Percentiles rank a stretch among this genome's conserved stretches.
Conservation (phyloP, 139 green algal genomes). For the Limnomonas spitsbergensis region DNA sequence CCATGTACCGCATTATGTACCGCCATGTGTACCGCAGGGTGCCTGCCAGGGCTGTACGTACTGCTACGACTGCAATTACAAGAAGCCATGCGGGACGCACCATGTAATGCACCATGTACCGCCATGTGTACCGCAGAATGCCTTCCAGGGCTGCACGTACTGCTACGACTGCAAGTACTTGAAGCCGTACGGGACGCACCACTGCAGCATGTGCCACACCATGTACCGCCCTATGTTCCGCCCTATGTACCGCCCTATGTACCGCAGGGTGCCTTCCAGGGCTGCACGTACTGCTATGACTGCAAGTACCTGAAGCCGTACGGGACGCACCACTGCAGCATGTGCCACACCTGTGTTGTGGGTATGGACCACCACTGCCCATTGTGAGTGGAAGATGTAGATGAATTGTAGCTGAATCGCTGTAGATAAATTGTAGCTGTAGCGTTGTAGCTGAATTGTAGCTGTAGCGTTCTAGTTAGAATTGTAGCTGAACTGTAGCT, state of each 20-base stretch:
- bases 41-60: too few relatives aligned
- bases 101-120: constrained; percentile 36
- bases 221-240: too few relatives aligned
- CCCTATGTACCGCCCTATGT: too few relatives aligned
- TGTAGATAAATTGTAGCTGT: constrained; percentile 1
- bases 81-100: too few relatives aligned
- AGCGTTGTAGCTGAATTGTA: too few relatives aligned
- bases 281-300: constrained; percentile 26
- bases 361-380: constrained; percentile 55
- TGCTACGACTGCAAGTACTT: constrained; percentile 31
- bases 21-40: too few relatives aligned
- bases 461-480: too few relatives aligned
- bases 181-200: constrained; percentile 36
- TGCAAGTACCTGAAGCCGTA: constrained; percentile 39
- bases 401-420: not conserved
- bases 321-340: constrained; percentile 38
- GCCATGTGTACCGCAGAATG: too few relatives aligned
- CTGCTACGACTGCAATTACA: too few relatives aligned
- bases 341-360: constrained; percentile 35
- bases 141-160: constrained; percentile 29
- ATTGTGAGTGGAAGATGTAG: not conserved
- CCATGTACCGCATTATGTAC: too few relatives aligned
- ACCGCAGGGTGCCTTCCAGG: constrained; percentile 19
- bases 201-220: constrained; percentile 44
- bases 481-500: too few relatives aligned